Percentiles rank a stretch among this genome's conserved stretches.
Conservation (phyloP, 441 rosid species). For the Corymbia calophylla region DNA sequence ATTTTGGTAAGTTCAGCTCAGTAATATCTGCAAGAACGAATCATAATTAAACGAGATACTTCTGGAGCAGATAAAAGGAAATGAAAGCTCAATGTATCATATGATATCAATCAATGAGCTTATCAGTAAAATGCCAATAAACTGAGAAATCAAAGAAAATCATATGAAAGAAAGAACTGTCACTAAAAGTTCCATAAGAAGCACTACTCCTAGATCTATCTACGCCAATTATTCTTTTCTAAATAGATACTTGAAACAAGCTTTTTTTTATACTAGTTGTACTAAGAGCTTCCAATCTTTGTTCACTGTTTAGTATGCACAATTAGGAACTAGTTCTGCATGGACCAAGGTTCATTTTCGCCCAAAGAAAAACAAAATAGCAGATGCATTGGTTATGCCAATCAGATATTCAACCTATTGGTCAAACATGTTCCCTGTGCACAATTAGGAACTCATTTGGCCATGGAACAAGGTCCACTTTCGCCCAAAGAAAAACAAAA, state of each 20-base stretch:
- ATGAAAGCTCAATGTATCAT: not conserved
- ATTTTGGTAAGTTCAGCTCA: constrained; percentile 79
- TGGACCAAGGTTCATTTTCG: not conserved
- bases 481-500: not conserved
- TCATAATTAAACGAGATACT: not conserved
- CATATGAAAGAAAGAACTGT: not conserved
- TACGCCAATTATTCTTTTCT: not conserved
- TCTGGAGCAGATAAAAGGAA: not conserved
- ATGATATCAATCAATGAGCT: not conserved
- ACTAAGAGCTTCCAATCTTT: not conserved
- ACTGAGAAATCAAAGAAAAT: not conserved
- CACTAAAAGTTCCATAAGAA: not conserved
- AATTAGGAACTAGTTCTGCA: not conserved
- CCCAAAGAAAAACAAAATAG: not conserved
- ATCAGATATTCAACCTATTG: not conserved
- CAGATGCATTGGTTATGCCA: not conserved
- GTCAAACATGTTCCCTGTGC: not conserved
- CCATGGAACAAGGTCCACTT: not conserved
- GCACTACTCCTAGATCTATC: not conserved
- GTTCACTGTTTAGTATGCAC: not conserved
- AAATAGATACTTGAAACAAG: not conserved
- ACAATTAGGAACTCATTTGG: not conserved
- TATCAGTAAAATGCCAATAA: not conserved
- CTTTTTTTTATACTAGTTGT: not conserved
- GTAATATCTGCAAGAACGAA: constrained; percentile 49